These are phyloP conservation scores for Verticillium dahliae DNA, from an alignment of 2,329 filamentous ascomycete species.

Conservation along the genomic window DNA sequence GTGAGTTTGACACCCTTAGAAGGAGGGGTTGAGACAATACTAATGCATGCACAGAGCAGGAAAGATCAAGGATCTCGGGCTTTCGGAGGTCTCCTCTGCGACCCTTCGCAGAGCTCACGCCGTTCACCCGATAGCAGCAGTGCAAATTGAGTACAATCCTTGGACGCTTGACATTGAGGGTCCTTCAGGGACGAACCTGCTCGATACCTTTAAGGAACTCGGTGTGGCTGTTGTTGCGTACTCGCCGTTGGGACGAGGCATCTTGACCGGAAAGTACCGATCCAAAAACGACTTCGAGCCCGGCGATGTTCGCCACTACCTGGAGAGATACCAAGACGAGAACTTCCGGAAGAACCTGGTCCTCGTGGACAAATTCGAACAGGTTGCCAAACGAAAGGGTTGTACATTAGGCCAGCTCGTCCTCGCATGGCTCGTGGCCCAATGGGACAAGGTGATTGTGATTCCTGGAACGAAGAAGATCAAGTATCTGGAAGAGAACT, in stretches of 20 bases:
- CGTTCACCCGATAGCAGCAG: slow-evolving; percentile 38
- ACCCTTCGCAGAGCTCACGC: slow-evolving; percentile 40
- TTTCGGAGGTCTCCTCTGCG: slow-evolving; percentile 36
- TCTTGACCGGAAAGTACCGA: no score
- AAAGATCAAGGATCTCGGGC: slow-evolving; percentile 43
- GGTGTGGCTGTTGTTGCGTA: slow-evolving; percentile 33
- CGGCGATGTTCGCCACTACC: no score
- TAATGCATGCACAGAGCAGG: slow-evolving; percentile 26
- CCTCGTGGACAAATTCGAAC: slow-evolving; percentile 16
- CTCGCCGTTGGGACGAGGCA: slow-evolving; percentile 32
- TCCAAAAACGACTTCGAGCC: no score
- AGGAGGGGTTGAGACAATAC: not conserved
- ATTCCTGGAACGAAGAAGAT: slow-evolving; percentile 28
- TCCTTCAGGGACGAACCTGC: slow-evolving; percentile 24
- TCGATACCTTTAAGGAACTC: slow-evolving; percentile 37
- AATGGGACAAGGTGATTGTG: slow-evolving; percentile 34
- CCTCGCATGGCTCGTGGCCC: slow-evolving; percentile 46
- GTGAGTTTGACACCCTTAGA: slow-evolving; percentile 8
- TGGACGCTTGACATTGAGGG: slow-evolving; percentile 40
- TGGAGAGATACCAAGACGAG: slow-evolving; percentile 27
- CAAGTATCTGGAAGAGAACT: slow-evolving; percentile 23
- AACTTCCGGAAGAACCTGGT: slow-evolving; percentile 43
- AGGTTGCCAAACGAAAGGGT: slow-evolving; percentile 20
- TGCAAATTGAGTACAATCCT: slow-evolving; percentile 42
- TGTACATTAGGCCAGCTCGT: slow-evolving; percentile 44